Conservation (phyloP, 495 filamentous ascomycete species). For the Penicillium cataractarum region DNA sequence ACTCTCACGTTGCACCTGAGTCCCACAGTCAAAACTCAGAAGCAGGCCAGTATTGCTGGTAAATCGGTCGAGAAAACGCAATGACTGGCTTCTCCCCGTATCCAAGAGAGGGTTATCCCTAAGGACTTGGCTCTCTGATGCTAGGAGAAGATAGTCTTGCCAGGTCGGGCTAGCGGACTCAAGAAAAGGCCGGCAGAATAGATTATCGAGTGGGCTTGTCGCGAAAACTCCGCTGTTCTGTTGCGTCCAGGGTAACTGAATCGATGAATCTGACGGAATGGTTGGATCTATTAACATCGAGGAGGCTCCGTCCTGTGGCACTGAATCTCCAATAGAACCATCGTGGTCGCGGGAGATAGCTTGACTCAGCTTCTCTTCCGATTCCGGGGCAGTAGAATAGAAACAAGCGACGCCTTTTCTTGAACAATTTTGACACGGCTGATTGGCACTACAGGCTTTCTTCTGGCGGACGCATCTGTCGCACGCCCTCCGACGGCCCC, state of each 20-base stretch:
- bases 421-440: slow-evolving; percentile 25
- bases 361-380: neutral
- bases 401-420: slow-evolving; percentile 19
- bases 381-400: slow-evolving; percentile 13
- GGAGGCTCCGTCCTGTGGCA: neutral
- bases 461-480: slow-evolving; percentile 32
- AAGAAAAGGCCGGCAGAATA: neutral
- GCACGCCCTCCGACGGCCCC: slow-evolving; percentile 21
- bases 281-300: neutral
- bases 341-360: too few relatives aligned
- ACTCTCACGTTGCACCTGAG: slow-evolving; percentile 20
- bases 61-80: slow-evolving; percentile 26
- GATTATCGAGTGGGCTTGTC: slow-evolving; percentile 7
- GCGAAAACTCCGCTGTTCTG: slow-evolving; percentile 9
- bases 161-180: slow-evolving; percentile 9
- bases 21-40: slow-evolving; percentile 29
- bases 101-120: slow-evolving; percentile 1
- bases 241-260: neutral
- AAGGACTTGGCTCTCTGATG: slow-evolving; percentile 3
- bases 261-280: slow-evolving; percentile 5
- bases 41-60: slow-evolving; percentile 29
- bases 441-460: slow-evolving; percentile 27
- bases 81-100: slow-evolving; percentile 1
- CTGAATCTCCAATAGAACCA: neutral
- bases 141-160: slow-evolving; percentile 10